phyloP scores from a whole-genome alignment of 2,329 filamentous ascomycete genomes.

The Colletotrichum limetticola region DNA sequence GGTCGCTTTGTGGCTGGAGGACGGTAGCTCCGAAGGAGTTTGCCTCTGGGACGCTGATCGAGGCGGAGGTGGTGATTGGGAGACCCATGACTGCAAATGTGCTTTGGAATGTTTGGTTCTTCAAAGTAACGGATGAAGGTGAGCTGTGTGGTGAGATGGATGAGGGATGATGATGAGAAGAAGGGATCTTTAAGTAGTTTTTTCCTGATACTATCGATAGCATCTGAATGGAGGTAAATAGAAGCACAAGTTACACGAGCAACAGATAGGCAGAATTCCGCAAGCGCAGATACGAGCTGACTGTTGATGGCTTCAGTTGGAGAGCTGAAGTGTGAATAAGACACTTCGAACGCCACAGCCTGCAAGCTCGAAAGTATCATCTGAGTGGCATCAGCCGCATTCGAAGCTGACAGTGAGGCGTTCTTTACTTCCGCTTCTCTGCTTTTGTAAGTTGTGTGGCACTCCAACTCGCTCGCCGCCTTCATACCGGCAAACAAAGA shows the following conservation, averaged over 20 bases:
- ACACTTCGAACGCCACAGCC: not conserved
- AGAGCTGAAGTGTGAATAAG: not conserved
- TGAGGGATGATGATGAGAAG: not conserved
- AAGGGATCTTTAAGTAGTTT: not conserved
- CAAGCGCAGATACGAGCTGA: not conserved
- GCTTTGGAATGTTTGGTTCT: not conserved
- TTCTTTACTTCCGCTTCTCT: not conserved
- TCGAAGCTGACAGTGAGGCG: not conserved
- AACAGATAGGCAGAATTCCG: not conserved
- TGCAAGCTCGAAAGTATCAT: not conserved
- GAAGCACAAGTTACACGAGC: not conserved
- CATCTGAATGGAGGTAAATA: too few species aligned
- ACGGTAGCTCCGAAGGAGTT: not conserved
- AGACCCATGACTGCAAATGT: not conserved
- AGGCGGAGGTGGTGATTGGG: not conserved
- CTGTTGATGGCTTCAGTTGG: not conserved
- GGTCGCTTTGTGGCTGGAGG: not conserved
- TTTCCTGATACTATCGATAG: not conserved
- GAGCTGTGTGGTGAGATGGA: not conserved
- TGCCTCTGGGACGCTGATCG: not conserved
- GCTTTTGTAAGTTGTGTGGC: not conserved
- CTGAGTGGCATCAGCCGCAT: not conserved
- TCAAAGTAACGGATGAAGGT: not conserved
- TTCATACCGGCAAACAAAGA: not conserved
- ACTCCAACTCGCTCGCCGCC: not conserved